Evolutionary conservation across 345 rosid species (phyloP), one percentile per base, ranked within the genome.

Genomic region (Populus davidiana): DNA sequence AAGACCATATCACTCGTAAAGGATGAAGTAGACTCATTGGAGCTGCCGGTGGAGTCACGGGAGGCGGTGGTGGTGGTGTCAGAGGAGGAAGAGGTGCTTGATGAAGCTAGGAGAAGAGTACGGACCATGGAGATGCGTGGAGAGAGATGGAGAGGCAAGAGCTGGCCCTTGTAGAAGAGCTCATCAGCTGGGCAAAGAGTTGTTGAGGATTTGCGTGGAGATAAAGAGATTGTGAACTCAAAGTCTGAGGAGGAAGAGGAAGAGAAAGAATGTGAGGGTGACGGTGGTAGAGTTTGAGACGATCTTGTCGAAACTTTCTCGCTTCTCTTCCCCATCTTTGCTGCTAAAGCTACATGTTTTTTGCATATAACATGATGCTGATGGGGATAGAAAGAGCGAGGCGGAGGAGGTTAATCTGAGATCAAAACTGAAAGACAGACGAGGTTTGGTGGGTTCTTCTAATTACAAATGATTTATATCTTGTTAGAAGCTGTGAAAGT

Each of bases 81-180:
- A 27, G 96, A 88, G 39, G 85, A 89, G 74, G 97, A 91, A 31
- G 95, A 81, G 54, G 88, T 83, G 77, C 90, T 80, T n/a, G 97
- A 86, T 50, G 98, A 88, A n/a, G 98, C 90, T 43, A 91, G 78
- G 66, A 91, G 85, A 9, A 95, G 93, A 18, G 93, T 91, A 14
- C 96, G 98, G 84, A 95, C 99, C 86, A 95, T 90, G 69, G 98
- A 95, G 82, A 91, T 87, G 49, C 99, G 98, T 21, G 97, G 94
- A 18, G 97, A 91, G 78, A 90, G 97, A 63, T 95, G 98, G 73
- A 95, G 97, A 56, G 99, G 98, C 38, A 95, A 86, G 70, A 95
- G 97, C 87, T 93, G 97, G 35, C 99, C 99, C 70, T 93, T 95
- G 97, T 95, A 95, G 89, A 95, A 95, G 78, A 95, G 92, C 76